Conservation (phyloP, 257 asterid species). For the Nicotiana knightiana region DNA sequence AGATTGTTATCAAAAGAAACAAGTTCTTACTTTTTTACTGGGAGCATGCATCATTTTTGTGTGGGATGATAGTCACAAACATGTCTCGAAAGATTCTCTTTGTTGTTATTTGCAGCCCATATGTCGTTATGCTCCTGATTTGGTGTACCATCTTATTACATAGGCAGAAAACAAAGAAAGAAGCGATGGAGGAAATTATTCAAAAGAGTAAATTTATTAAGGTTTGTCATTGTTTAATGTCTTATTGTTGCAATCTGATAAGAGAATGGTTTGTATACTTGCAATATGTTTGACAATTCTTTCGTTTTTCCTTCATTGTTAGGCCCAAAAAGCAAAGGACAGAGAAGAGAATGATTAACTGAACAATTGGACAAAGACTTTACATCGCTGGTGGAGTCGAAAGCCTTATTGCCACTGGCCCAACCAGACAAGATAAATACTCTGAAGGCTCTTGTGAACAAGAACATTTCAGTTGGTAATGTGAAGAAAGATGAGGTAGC, state of each 20-base stretch:
- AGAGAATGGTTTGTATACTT: conserved; percentile 4
- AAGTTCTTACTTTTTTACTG: not conserved
- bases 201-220: conserved; percentile 87
- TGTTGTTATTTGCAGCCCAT: not conserved
- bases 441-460: conserved; percentile 55
- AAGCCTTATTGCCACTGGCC: conserved; percentile 62
- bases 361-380: conserved; percentile 80
- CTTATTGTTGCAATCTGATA: conserved; percentile 3
- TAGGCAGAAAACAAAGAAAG: conserved; percentile 88
- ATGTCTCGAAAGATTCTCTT: not conserved
- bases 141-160: conserved; percentile 19
- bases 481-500: conserved; percentile 35
- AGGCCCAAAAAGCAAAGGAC: conserved; percentile 96
- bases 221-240: conserved; percentile 39
- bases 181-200: conserved; percentile 87
- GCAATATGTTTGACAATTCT: not conserved
- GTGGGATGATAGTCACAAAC: not conserved
- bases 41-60: not conserved
- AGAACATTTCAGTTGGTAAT: conserved; percentile 31
- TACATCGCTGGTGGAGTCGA: conserved; percentile 62
- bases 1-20: not conserved
- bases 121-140: conserved; percentile 17
- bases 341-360: conserved; percentile 72
- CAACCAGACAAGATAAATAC: conserved; percentile 77
- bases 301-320: conserved; percentile 19